A percentile compares a stretch with the other conserved stretches of the same genome.
Conservation (phyloP, 2,329 filamentous ascomycete species). For the Lanzia echinophila region DNA sequence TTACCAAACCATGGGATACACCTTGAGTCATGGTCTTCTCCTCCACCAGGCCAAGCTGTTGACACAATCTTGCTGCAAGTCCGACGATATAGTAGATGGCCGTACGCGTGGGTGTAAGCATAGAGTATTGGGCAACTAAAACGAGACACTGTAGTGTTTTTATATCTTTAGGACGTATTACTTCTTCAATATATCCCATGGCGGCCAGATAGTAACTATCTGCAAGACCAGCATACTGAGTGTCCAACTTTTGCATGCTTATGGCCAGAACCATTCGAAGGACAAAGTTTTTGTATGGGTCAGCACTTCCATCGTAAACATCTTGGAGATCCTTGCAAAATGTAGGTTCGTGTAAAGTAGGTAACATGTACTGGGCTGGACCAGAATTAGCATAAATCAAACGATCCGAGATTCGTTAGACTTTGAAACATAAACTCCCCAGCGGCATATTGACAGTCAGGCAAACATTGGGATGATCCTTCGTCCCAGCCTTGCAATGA, state of each 20-base stretch:
- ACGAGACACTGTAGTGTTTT: slow-evolving; percentile 85
- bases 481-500: too few species aligned
- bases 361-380: slow-evolving; percentile 82
- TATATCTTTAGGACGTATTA: slow-evolving; percentile 82
- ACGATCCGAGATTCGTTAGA: too few species aligned
- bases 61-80: slow-evolving; percentile 77
- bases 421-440: too few species aligned
- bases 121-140: slow-evolving; percentile 83
- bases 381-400: too few species aligned
- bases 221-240: slow-evolving; percentile 84
- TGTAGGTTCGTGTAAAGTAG: slow-evolving; percentile 75
- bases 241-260: slow-evolving; percentile 85
- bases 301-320: slow-evolving; percentile 68
- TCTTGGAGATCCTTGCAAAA: slow-evolving; percentile 72
- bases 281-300: slow-evolving; percentile 82
- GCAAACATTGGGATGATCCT: too few species aligned
- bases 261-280: slow-evolving; percentile 90
- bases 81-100: slow-evolving; percentile 92
- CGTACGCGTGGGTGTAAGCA: slow-evolving; percentile 84
- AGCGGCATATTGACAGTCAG: too few species aligned
- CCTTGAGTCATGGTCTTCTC: slow-evolving; percentile 76
- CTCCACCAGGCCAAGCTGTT: slow-evolving; percentile 80
- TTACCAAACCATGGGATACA: slow-evolving; percentile 46
- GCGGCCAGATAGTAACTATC: slow-evolving; percentile 94
- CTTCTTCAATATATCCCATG: slow-evolving; percentile 73